Evolutionary conservation across 208 protist species (phyloP).

Genomic region (Acanthamoeba sp.): DNA sequence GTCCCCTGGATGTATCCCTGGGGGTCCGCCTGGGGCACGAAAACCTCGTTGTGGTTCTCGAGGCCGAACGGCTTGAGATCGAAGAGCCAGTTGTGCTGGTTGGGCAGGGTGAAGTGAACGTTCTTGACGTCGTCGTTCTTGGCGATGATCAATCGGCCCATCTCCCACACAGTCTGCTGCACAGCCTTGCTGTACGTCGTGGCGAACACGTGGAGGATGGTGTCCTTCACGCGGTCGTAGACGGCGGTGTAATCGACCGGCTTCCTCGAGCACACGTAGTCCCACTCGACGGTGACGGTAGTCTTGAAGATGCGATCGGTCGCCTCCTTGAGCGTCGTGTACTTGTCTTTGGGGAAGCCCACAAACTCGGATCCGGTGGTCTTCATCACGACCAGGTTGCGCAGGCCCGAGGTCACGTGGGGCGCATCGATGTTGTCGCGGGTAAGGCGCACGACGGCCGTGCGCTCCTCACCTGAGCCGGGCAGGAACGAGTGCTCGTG

Average conservation of each 20-base stretch:
- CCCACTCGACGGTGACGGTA: slow-evolving; percentile 65
- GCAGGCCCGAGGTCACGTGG: slow-evolving; percentile 73
- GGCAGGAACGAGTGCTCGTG: slow-evolving; percentile 76
- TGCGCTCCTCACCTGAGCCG: slow-evolving; percentile 69
- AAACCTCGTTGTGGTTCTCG: slow-evolving; percentile 82
- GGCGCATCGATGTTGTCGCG: slow-evolving; percentile 1
- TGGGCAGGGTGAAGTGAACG: slow-evolving; percentile 79
- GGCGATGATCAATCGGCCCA: slow-evolving; percentile 53
- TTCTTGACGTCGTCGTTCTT: slow-evolving; percentile 46
- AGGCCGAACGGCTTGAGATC: slow-evolving; percentile 77
- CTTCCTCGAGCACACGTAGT: slow-evolving; percentile 15
- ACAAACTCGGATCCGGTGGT: slow-evolving; percentile 86
- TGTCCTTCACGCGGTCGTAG: slow-evolving; percentile 27
- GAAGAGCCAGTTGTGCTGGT: slow-evolving; percentile 79
- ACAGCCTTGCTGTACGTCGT: slow-evolving; percentile 80
- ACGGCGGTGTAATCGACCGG: background rate
- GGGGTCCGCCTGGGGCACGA: slow-evolving; percentile 82
- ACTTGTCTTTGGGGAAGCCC: slow-evolving; percentile 78
- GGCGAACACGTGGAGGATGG: slow-evolving; percentile 48
- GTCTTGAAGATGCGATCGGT: slow-evolving; percentile 83
- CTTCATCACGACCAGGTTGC: slow-evolving; percentile 82
- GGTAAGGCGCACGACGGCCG: background rate
- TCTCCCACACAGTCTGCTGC: slow-evolving; percentile 82
- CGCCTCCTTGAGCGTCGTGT: slow-evolving; percentile 83
- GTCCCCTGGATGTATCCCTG: slow-evolving; percentile 83